Percentiles rank a stretch among this genome's conserved stretches.
Evolutionary conservation across 306 rosid genomes (phyloP).

Genomic region (Rosa persica): DNA sequence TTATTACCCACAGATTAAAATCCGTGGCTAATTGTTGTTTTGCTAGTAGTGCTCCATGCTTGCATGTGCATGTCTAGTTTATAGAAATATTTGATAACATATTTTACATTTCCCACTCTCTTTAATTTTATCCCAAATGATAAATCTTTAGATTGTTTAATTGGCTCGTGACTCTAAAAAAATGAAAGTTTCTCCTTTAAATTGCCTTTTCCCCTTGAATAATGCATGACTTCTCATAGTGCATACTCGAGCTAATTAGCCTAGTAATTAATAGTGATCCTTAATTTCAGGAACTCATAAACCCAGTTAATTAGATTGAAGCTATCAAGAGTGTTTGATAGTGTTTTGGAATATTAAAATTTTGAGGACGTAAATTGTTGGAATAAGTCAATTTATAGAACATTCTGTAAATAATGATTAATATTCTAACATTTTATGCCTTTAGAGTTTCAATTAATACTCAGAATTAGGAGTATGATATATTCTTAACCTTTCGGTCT

Average conservation of each 20-base stretch:
- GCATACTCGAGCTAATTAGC: neutral
- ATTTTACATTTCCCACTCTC: neutral
- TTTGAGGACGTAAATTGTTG: neutral
- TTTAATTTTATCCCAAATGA: neutral
- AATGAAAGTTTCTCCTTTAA: neutral
- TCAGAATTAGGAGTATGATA: neutral
- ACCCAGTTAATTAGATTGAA: neutral
- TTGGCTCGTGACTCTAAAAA: neutral
- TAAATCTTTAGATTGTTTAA: neutral
- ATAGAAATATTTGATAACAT: neutral
- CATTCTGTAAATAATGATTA: no score
- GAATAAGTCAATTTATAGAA: neutral
- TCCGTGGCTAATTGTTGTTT: no score
- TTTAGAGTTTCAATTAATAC: neutral
- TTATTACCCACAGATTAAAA: no score
- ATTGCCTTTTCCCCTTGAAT: neutral
- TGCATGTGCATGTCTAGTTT: neutral
- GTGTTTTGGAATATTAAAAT: no score
- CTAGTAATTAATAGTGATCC: neutral
- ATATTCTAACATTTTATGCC: no score
- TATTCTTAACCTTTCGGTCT: neutral
- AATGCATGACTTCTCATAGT: neutral
- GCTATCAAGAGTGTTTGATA: neutral
- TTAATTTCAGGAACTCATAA: neutral
- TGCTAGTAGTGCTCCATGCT: no score